Percentiles rank a stretch among this genome's conserved stretches.
Conservation (phyloP, 1,284 basidiomycete species). For the Farysia itapuensis region DNA sequence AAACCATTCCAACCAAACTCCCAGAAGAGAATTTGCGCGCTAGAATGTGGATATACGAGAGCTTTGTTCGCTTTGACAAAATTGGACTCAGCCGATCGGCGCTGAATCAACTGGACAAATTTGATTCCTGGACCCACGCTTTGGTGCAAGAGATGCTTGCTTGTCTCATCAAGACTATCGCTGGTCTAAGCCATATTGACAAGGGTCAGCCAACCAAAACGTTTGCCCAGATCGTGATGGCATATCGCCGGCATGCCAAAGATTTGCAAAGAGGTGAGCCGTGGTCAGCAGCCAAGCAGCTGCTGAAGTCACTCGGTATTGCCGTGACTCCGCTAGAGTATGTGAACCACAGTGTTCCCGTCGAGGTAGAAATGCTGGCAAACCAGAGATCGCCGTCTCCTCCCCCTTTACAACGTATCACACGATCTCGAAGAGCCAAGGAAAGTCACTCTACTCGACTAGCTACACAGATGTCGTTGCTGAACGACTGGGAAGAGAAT, state of each 20-base stretch:
- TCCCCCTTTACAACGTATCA: constrained; percentile 1
- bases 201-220: constrained; percentile 29
- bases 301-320: constrained; percentile 9
- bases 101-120: constrained; percentile 37
- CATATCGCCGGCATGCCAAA: constrained; percentile 20
- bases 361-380: constrained; percentile 24
- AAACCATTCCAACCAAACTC: constrained; percentile 34
- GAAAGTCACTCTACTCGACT: constrained; percentile 22
- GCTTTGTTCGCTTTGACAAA: constrained; percentile 47
- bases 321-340: constrained; percentile 6
- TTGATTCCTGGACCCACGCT: constrained; percentile 43
- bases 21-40: constrained; percentile 41
- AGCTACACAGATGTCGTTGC: constrained; percentile 17
- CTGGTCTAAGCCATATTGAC: constrained; percentile 38
- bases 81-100: constrained; percentile 29
- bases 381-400: constrained; percentile 23
- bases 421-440: constrained; percentile 17
- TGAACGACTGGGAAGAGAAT: constrained; percentile 26
- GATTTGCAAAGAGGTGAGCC: constrained; percentile 36
- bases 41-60: constrained; percentile 51
- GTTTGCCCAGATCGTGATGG: constrained; percentile 12
- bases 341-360: constrained; percentile 27
- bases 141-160: constrained; percentile 40
- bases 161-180: constrained; percentile 29
- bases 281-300: constrained; percentile 29